Evolutionary conservation across 1,284 basidiomycete genomes (phyloP).

Genomic region (Malassezia slooffiae): DNA sequence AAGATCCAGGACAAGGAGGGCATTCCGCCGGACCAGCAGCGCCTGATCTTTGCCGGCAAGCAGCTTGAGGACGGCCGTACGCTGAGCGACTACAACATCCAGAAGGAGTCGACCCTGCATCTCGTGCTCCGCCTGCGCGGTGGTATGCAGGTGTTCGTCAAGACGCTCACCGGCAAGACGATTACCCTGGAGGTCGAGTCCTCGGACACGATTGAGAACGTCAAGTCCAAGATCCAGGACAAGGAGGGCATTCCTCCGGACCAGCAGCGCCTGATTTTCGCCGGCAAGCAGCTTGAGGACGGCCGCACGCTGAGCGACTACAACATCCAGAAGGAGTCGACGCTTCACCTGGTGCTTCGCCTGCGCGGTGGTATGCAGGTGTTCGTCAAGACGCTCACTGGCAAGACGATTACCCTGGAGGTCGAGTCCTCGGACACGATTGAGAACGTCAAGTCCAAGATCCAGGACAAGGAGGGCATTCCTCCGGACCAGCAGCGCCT

Average conservation of each 20-base stretch:
- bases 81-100: constrained; percentile 59
- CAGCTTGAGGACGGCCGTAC: constrained; percentile 59
- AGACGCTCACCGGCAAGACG: constrained; percentile 45
- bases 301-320: constrained; percentile 35
- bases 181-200: constrained; percentile 46
- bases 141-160: constrained; percentile 55
- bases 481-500: constrained; percentile 50
- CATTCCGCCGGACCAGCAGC: constrained; percentile 90
- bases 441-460: constrained; percentile 76
- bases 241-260: constrained; percentile 39
- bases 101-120: constrained; percentile 55
- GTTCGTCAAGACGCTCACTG: constrained; percentile 63
- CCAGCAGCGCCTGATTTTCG: constrained; percentile 38
- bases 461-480: constrained; percentile 48
- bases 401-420: constrained; percentile 91
- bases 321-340: constrained; percentile 97
- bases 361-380: constrained; percentile 58
- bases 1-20: constrained; percentile 52
- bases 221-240: constrained; percentile 49
- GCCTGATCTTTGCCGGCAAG: constrained; percentile 95
- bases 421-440: constrained; percentile 82
- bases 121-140: constrained; percentile 59
- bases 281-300: constrained; percentile 38
- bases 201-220: constrained; percentile 55
- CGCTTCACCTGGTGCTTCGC: constrained; percentile 85